A percentile compares a stretch with the other conserved stretches of the same genome.
Conservation (phyloP, 768 basidiomycete species). For the Auricularia sp. region DNA sequence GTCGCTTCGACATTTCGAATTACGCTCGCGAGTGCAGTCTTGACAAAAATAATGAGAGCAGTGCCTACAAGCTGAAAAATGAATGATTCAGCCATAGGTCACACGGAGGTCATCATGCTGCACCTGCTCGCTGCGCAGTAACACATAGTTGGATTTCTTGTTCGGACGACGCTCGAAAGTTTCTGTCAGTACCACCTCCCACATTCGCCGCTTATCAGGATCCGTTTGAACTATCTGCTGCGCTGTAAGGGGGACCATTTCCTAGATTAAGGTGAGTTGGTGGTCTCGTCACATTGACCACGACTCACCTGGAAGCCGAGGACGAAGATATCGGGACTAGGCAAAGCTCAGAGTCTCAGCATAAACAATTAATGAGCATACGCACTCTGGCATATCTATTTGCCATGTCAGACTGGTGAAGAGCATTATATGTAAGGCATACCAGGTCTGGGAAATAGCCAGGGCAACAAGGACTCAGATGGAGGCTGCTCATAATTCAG, state of each 20-base stretch:
- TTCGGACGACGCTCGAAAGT: conserved; percentile 62
- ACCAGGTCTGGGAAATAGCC: conserved; percentile 84
- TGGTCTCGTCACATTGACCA: no score
- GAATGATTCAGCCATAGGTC: no score
- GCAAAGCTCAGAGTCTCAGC: not conserved
- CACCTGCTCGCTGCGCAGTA: conserved; percentile 90
- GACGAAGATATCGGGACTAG: conserved; percentile 79
- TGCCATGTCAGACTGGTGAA: not conserved
- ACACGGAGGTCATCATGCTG: not conserved
- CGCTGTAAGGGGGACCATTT: conserved; percentile 95
- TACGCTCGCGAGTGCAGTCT: conserved; percentile 59
- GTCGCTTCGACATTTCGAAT: conserved; percentile 90
- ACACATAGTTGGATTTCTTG: conserved; percentile 63
- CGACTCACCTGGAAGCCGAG: conserved; percentile 63
- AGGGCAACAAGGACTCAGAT: conserved; percentile 73
- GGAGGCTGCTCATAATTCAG: conserved; percentile 39
- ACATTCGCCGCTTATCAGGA: conserved; percentile 78
- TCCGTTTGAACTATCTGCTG: conserved; percentile 95
- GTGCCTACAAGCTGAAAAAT: conserved; percentile 78
- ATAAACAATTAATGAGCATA: not conserved
- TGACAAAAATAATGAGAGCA: conserved; percentile 77
- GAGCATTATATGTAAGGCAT: conserved; percentile 6
- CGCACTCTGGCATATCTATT: conserved; percentile 10
- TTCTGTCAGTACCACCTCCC: conserved; percentile 77
- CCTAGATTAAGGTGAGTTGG: conserved; percentile 18